Evolutionary conservation across 2,329 filamentous ascomycete species (phyloP).

Genomic region (Orbilia quercus): DNA sequence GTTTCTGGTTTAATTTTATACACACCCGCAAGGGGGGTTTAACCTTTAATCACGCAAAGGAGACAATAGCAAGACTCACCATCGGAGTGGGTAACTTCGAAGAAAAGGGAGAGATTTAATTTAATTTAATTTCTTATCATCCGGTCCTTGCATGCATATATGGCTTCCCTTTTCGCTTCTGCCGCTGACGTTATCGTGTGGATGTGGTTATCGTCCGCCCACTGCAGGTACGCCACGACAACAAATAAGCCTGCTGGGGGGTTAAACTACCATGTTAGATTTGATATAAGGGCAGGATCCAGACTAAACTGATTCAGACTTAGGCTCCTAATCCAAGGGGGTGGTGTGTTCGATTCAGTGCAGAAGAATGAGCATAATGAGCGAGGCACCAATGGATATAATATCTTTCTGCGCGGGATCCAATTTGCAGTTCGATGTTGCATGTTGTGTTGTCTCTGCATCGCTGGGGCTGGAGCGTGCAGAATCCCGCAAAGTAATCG

Average conservation of each 20-base stretch:
- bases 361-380: too few relatives aligned
- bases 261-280: too few relatives aligned
- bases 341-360: too few relatives aligned
- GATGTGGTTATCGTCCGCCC: constrained; percentile 38
- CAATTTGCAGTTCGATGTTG: too few relatives aligned
- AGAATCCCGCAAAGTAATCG: constrained; percentile 12
- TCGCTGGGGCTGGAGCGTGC: constrained; percentile 23
- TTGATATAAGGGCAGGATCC: too few relatives aligned
- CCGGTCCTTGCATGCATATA: neutral
- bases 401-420: too few relatives aligned
- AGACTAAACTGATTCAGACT: too few relatives aligned
- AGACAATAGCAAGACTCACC: too few relatives aligned
- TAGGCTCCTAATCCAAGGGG: too few relatives aligned
- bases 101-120: too few relatives aligned
- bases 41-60: constrained; percentile 30
- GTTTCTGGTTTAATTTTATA: too few relatives aligned
- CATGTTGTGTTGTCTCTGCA: constrained; percentile 55
- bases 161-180: constrained; percentile 12
- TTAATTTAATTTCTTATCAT: neutral
- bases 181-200: constrained; percentile 33
- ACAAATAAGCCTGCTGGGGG: neutral
- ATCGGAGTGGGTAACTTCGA: neutral
- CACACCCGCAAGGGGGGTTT: neutral
- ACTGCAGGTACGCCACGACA: constrained; percentile 47
- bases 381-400: constrained; percentile 15